A percentile compares a stretch with the other conserved stretches of the same genome.
These are phyloP conservation scores for Achaetomiella virescens DNA, from an alignment of 495 filamentous ascomycete genomes.

Conservation along the genomic window DNA sequence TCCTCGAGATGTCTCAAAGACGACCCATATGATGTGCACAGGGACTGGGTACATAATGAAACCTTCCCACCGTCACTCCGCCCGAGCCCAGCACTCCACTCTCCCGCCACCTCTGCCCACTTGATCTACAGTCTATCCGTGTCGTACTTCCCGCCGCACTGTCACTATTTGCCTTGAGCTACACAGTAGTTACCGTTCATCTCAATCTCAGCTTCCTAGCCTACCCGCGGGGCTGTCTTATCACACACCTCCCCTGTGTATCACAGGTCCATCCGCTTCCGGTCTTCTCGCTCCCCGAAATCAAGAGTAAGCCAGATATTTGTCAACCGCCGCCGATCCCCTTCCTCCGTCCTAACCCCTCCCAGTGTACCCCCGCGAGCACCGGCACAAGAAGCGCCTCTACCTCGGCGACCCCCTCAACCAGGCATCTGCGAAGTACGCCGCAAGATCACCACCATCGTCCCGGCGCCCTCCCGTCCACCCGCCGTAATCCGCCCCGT, in stretches of 20 bases:
- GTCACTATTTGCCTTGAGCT: too few species aligned
- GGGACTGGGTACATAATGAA: too few species aligned
- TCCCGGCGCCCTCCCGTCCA: constrained; percentile 32
- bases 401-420: constrained; percentile 36
- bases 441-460: constrained; percentile 38
- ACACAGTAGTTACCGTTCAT: too few species aligned
- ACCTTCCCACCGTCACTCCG: too few species aligned
- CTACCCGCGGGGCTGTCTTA: too few species aligned
- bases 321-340: neutral
- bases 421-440: constrained; percentile 35
- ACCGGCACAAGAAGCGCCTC: constrained; percentile 37
- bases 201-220: too few species aligned
- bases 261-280: neutral
- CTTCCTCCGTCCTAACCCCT: neutral
- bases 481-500: constrained; percentile 21
- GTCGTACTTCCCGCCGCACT: too few species aligned
- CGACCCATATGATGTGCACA: too few species aligned
- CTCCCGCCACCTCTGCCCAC: too few species aligned
- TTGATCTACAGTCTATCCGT: too few species aligned
- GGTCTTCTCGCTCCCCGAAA: neutral
- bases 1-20: too few species aligned
- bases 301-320: neutral
- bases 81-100: too few species aligned
- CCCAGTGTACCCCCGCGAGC: constrained; percentile 18
- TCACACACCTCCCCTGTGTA: neutral